A percentile compares a stretch with the other conserved stretches of the same genome.
Evolutionary conservation across 2,329 filamentous ascomycete genomes (phyloP).

Genomic region (Akanthomyces lecanii): DNA sequence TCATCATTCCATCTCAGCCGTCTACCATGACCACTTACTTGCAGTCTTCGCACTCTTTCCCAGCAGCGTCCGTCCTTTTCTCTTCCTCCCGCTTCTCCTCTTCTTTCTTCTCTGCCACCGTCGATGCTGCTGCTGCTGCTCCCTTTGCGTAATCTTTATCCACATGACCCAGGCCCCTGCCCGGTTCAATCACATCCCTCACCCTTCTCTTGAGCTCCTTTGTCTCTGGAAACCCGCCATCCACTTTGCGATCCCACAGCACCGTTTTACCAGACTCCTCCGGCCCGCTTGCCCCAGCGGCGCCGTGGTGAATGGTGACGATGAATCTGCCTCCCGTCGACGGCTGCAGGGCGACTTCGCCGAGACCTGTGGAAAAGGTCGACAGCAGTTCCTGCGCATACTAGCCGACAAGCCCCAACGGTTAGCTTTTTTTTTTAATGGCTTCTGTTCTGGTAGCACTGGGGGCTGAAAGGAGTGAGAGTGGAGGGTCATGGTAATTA

Average conservation of each 20-base stretch:
- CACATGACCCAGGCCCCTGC: conserved; percentile 75
- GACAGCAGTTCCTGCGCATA: conserved; percentile 93
- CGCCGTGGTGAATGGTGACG: conserved; percentile 53
- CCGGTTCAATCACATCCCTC: conserved; percentile 76
- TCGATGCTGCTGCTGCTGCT: background rate
- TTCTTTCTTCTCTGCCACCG: background rate
- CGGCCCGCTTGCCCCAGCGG: background rate
- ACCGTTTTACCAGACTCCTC: conserved; percentile 37
- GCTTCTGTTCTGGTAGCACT: background rate
- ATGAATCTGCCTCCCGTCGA: conserved; percentile 79
- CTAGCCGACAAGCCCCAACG: conserved; percentile 39
- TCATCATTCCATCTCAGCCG: no score
- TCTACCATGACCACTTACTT: background rate
- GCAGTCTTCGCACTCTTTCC: conserved; percentile 19
- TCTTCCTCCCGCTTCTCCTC: conserved; percentile 2
- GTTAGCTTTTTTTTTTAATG: background rate
- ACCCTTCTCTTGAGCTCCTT: conserved; percentile 86
- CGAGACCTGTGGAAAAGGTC: conserved; percentile 78
- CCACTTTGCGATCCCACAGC: conserved; percentile 82
- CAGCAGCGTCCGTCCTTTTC: background rate
- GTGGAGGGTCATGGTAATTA: no score
- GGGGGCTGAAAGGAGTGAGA: no score
- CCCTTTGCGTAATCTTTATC: conserved; percentile 47
- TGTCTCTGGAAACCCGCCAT: conserved; percentile 90
- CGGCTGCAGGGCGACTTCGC: conserved; percentile 84